Evolutionary conservation across 305 asterid genomes (phyloP).

Genomic region (Rubia tinctorum): DNA sequence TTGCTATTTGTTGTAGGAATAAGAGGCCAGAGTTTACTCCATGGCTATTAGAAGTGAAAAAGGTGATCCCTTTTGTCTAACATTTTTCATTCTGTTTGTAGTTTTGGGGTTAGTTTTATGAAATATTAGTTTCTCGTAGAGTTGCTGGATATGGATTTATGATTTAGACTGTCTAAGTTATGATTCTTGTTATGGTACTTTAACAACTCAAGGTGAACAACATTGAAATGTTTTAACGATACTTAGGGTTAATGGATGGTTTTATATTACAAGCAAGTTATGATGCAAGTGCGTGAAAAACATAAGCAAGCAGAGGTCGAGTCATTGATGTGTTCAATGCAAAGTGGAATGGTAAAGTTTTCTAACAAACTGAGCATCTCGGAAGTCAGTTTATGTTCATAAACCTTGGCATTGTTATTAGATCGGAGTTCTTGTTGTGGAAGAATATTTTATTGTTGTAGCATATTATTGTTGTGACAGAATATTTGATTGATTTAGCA

Average conservation of each 20-base stretch:
- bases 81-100: neutral
- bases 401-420: no score
- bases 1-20: constrained; percentile 48
- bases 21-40: constrained; percentile 95
- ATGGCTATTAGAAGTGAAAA: constrained; percentile 85
- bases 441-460: no score
- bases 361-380: neutral
- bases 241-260: neutral
- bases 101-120: neutral
- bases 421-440: no score
- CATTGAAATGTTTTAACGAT: neutral
- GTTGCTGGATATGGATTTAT: neutral
- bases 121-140: neutral
- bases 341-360: constrained; percentile 81
- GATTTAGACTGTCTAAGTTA: neutral
- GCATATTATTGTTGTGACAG: no score
- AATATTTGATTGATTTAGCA: no score
- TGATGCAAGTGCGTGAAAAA: constrained; percentile 71
- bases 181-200: neutral
- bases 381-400: neutral
- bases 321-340: constrained; percentile 74
- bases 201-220: neutral
- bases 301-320: constrained; percentile 76
- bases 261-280: constrained; percentile 54
- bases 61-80: constrained; percentile 36